A percentile compares a stretch with the other conserved stretches of the same genome.
These are phyloP conservation scores for Lathyrus aphaca DNA, from an alignment of 306 rosid genomes.

Conservation along the genomic window DNA sequence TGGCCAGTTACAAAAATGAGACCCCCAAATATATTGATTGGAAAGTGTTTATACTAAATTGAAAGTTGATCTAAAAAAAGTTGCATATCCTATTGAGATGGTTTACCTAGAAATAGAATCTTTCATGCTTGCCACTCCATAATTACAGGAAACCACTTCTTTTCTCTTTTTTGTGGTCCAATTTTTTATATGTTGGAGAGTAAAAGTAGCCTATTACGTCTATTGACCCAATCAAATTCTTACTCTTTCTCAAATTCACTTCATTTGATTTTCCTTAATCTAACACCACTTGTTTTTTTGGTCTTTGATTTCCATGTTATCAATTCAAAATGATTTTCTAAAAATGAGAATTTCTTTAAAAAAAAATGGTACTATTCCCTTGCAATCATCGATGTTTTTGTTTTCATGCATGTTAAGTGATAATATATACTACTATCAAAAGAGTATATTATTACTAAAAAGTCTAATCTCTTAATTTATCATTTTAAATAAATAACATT, in stretches of 20 bases:
- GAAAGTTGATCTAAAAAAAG: constrained; percentile 34
- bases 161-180: constrained; percentile 33
- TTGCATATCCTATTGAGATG: constrained; percentile 29
- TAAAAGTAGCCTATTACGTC: background rate
- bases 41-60: constrained; percentile 35
- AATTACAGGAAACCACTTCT: constrained; percentile 38
- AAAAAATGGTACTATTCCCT: background rate
- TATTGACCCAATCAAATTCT: constrained; percentile 21
- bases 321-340: background rate
- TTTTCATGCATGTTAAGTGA: background rate
- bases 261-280: too few species aligned
- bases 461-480: background rate
- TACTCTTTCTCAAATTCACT: constrained; percentile 14
- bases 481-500: background rate
- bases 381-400: background rate
- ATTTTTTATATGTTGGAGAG: constrained; percentile 18
- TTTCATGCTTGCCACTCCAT: constrained; percentile 44
- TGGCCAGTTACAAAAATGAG: constrained; percentile 27
- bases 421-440: too few species aligned
- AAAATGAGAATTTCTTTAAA: background rate
- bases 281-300: too few species aligned
- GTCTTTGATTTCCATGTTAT: too few species aligned
- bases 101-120: constrained; percentile 41
- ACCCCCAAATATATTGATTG: constrained; percentile 38
- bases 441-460: background rate